Evolutionary conservation across 495 filamentous ascomycete genomes (phyloP).

Genomic region (Trichoderma orchidacearum): DNA sequence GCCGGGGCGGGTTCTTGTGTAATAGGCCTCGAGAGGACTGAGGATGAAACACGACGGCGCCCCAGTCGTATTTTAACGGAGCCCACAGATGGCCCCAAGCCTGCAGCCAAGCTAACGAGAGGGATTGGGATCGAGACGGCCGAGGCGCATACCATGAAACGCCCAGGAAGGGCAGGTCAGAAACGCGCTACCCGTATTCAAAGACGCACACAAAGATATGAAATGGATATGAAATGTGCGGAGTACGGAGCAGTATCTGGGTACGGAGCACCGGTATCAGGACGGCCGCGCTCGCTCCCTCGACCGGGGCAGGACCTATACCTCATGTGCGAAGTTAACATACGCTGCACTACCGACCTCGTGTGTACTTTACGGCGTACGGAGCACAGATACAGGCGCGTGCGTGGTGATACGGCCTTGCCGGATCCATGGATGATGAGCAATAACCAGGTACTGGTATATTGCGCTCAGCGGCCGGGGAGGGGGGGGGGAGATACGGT

Average conservation of each 20-base stretch:
- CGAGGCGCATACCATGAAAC: neutral
- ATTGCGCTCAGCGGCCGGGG: too few species aligned
- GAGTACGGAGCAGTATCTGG: too few species aligned
- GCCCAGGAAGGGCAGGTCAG: conserved; percentile 1
- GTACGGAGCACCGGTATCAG: neutral
- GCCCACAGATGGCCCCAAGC: neutral
- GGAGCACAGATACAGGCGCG: neutral
- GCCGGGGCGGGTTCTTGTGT: neutral
- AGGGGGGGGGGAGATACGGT: too few species aligned
- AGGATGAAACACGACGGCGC: neutral
- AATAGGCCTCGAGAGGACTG: neutral
- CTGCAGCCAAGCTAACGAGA: neutral
- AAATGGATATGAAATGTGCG: neutral
- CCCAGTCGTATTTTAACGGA: neutral
- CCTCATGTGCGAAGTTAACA: too few species aligned
- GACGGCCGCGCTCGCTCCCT: neutral
- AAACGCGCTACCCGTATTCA: neutral
- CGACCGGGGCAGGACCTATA: neutral
- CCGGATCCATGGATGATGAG: neutral
- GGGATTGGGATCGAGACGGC: neutral
- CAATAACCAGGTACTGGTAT: neutral
- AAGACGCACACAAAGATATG: neutral
- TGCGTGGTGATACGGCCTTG: neutral
- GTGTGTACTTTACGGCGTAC: neutral
- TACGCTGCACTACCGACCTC: too few species aligned